Conservation (phyloP, 2,329 filamentous ascomycete species). For the Alternaria viburni region DNA sequence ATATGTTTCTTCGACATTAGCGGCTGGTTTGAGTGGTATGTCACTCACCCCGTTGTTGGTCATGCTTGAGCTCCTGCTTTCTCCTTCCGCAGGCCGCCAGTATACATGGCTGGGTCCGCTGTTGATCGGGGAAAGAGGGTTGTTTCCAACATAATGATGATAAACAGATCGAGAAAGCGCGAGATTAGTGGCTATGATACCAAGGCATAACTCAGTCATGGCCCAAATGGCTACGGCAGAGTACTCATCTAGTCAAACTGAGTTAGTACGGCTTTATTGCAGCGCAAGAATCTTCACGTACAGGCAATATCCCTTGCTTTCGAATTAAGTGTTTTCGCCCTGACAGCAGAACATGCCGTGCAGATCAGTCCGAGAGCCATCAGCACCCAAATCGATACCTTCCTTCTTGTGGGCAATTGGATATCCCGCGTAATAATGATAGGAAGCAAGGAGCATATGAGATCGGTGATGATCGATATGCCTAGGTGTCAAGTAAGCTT, state of each 20-base stretch:
- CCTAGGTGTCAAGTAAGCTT: background rate
- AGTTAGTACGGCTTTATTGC: background rate
- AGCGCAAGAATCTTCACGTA: background rate
- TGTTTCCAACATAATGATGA: background rate
- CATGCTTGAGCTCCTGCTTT: background rate
- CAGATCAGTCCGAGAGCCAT: conserved; percentile 4
- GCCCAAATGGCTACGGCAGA: conserved; percentile 5
- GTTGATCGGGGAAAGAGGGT: background rate
- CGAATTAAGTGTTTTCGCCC: conserved; percentile 1
- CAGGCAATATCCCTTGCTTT: background rate
- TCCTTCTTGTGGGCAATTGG: background rate
- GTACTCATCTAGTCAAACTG: conserved; percentile 3
- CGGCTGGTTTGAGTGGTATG: background rate
- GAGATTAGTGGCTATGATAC: conserved; percentile 6
- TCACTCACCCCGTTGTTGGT: background rate
- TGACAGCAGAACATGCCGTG: conserved; percentile 1
- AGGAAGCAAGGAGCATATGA: background rate
- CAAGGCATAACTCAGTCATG: conserved; percentile 8
- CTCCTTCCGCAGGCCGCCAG: background rate
- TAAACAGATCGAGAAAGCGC: background rate
- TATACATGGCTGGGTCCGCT: background rate
- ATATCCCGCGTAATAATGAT: background rate
- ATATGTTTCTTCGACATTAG: background rate
- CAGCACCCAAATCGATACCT: conserved; percentile 1
- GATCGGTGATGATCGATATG: background rate